A percentile compares a stretch with the other conserved stretches of the same genome.
Conservation (phyloP, 768 basidiomycete genomes). For the Amanita rimosa region DNA sequence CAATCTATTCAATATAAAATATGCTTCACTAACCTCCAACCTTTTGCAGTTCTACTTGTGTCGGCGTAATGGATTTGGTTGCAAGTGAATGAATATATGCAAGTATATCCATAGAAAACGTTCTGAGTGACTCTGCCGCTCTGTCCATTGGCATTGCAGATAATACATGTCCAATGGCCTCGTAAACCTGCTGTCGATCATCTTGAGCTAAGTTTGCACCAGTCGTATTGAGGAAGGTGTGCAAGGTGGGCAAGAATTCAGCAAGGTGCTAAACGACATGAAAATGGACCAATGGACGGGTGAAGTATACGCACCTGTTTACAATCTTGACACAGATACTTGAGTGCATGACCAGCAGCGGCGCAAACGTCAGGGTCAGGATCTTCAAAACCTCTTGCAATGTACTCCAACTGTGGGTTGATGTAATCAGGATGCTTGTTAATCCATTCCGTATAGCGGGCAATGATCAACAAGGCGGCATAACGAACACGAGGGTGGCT, state of each 20-base stretch:
- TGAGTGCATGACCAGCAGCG: constrained; percentile 92
- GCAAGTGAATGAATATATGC: constrained; percentile 59
- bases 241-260: constrained; percentile 84
- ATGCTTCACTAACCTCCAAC: constrained; percentile 48
- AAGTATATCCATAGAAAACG: constrained; percentile 81
- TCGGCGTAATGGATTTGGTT: constrained; percentile 38
- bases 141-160: constrained; percentile 87
- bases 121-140: constrained; percentile 76
- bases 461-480: constrained; percentile 88
- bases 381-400: constrained; percentile 86
- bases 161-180: constrained; percentile 93
- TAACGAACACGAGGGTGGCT: constrained; percentile 88
- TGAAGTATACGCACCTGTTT: constrained; percentile 44
- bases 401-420: constrained; percentile 75
- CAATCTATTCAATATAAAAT: not conserved
- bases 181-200: constrained; percentile 86
- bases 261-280: constrained; percentile 59
- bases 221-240: constrained; percentile 74
- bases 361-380: constrained; percentile 74
- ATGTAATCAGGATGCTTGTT: constrained; percentile 84
- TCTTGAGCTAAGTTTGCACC: constrained; percentile 76
- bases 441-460: constrained; percentile 96
- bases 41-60: constrained; percentile 60
- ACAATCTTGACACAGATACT: constrained; percentile 96
- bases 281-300: not conserved